These are phyloP conservation scores for Salinomyces thailandicus DNA, from an alignment of 2,329 filamentous ascomycete genomes.

Conservation along the genomic window DNA sequence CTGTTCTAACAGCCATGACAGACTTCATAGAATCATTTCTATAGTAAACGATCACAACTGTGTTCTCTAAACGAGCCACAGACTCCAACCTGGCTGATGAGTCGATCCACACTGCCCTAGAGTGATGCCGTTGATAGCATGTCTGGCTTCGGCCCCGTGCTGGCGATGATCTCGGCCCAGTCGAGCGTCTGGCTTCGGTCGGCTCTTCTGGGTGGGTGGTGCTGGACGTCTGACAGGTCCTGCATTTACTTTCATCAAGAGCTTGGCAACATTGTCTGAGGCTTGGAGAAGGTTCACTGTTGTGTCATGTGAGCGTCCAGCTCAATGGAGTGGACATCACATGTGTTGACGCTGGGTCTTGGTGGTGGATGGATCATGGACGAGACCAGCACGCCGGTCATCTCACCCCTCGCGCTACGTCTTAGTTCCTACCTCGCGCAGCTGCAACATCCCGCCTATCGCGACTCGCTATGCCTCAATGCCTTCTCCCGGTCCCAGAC, in stretches of 20 bases:
- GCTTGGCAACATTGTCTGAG: conserved; percentile 11
- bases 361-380: not conserved
- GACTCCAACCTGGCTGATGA: conserved; percentile 28
- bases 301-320: not conserved
- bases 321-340: no score
- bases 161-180: conserved; percentile 27
- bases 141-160: conserved; percentile 9
- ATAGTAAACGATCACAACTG: conserved; percentile 9
- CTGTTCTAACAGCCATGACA: no score
- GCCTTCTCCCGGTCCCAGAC: no score
- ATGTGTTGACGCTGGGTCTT: no score
- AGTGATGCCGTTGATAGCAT: conserved; percentile 23
- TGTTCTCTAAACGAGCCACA: conserved; percentile 9
- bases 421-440: no score
- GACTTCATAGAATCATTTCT: conserved; percentile 3
- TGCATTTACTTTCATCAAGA: conserved; percentile 25
- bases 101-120: conserved; percentile 24
- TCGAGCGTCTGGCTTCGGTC: conserved; percentile 24
- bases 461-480: no score
- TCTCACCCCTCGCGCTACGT: no score
- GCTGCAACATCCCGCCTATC: no score
- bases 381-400: no score
- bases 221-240: conserved; percentile 26
- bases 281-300: conserved; percentile 5
- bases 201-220: conserved; percentile 23